Conservation (phyloP, 2,329 filamentous ascomycete species). For the Dissoconium aciculare region DNA sequence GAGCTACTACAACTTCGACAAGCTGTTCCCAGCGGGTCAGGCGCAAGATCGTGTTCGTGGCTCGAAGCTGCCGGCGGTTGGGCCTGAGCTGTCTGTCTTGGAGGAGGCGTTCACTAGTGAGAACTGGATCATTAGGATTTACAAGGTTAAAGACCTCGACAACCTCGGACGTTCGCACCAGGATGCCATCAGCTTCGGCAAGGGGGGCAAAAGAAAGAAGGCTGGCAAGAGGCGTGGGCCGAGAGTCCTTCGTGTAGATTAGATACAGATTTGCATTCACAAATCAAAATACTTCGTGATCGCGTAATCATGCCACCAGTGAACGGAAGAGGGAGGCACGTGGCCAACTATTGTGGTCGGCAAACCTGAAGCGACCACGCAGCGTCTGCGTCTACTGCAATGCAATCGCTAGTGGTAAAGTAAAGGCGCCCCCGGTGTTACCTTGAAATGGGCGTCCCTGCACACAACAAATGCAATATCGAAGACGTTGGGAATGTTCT, state of each 20-base stretch:
- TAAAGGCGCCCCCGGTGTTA: background rate
- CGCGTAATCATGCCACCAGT: too few species aligned
- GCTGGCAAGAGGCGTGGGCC: conserved; percentile 55
- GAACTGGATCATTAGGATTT: conserved; percentile 99
- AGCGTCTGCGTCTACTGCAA: too few species aligned
- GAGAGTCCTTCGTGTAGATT: conserved; percentile 57
- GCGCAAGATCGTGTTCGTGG: conserved; percentile 80
- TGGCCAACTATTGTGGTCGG: too few species aligned
- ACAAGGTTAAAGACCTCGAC: conserved; percentile 98
- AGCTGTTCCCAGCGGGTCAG: conserved; percentile 81
- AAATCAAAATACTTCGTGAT: too few species aligned
- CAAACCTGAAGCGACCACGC: too few species aligned
- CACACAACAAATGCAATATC: too few species aligned
- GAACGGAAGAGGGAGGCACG: too few species aligned
- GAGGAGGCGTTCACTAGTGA: conserved; percentile 98
- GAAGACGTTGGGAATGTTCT: too few species aligned
- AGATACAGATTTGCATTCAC: conserved; percentile 2
- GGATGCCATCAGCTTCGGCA: conserved; percentile 53
- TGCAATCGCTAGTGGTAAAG: too few species aligned
- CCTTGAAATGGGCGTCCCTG: conserved; percentile 1
- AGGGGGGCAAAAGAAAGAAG: conserved; percentile 75
- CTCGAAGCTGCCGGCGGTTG: conserved; percentile 62
- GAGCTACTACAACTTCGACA: conserved; percentile 97
- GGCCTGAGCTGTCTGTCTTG: conserved; percentile 71
- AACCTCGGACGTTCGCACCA: conserved; percentile 85